phyloP scores from a whole-genome alignment of 2,329 filamentous ascomycete species.

The Dothideomycetidae sp. region DNA sequence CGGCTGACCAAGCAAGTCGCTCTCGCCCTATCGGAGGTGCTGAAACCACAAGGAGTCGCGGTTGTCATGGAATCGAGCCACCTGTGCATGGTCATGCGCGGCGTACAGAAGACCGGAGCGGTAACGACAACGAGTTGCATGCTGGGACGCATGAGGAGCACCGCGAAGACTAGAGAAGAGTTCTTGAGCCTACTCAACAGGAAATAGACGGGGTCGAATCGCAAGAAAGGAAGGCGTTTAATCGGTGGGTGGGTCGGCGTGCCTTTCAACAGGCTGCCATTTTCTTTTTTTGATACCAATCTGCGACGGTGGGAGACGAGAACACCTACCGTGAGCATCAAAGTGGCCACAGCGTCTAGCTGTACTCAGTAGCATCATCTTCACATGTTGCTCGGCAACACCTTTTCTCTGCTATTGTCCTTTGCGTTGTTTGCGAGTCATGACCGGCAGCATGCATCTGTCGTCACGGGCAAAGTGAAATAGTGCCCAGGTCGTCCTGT shows the following conservation, averaged over 20 bases:
- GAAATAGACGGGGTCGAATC: constrained; percentile 10
- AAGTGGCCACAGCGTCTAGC: too few relatives aligned
- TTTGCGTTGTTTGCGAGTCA: too few relatives aligned
- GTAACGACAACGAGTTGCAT: constrained; percentile 94
- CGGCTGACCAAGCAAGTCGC: constrained; percentile 92
- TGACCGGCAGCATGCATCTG: too few relatives aligned
- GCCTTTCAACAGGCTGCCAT: constrained; percentile 8
- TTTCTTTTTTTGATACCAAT: constrained; percentile 5
- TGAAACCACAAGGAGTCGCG: constrained; percentile 86
- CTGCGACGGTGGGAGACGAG: too few relatives aligned
- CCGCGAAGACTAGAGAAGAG: constrained; percentile 88
- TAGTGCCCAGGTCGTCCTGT: too few relatives aligned
- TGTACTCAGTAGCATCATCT: too few relatives aligned
- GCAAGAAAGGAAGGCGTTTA: constrained; percentile 3
- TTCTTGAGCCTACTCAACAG: constrained; percentile 58
- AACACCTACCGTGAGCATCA: too few relatives aligned
- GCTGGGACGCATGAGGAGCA: constrained; percentile 85
- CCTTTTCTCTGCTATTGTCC: too few relatives aligned
- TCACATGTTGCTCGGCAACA: too few relatives aligned
- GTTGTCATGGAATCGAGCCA: constrained; percentile 97
- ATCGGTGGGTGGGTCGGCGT: neutral
- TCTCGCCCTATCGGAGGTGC: constrained; percentile 78
- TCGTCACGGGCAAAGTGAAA: too few relatives aligned
- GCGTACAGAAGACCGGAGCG: constrained; percentile 81
- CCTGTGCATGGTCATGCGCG: constrained; percentile 97